These are phyloP conservation scores for Quercus berberidifolia DNA, from an alignment of 306 rosid species.

Conservation along the genomic window DNA sequence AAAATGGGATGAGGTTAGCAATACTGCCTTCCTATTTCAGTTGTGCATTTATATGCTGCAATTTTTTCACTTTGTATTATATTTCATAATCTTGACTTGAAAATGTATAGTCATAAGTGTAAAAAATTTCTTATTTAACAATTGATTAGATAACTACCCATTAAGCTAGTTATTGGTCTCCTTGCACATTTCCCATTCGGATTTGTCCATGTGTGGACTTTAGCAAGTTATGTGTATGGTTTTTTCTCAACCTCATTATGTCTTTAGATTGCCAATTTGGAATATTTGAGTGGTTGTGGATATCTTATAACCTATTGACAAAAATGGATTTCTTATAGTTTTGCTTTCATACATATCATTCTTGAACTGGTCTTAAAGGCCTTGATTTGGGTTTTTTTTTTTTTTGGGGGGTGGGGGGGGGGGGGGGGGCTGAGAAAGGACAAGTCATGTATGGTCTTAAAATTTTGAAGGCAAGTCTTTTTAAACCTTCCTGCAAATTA, in stretches of 20 bases:
- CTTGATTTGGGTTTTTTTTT: neutral
- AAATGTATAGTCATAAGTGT: neutral
- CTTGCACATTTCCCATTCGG: neutral
- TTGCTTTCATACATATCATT: neutral
- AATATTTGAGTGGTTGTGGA: neutral
- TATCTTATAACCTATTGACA: neutral
- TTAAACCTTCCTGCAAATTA: neutral
- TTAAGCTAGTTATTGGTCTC: neutral
- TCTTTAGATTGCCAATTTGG: neutral
- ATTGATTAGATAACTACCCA: neutral
- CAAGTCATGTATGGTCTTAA: neutral
- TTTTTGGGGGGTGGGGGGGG: too few species aligned
- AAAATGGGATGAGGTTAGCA: conserved; percentile 79
- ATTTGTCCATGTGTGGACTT: neutral
- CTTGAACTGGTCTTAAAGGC: neutral
- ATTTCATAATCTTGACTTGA: neutral
- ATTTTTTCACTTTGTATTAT: neutral
- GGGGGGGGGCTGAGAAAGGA: neutral
- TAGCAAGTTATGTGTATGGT: neutral
- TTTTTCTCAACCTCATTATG: neutral
- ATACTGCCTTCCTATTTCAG: neutral
- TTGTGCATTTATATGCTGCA: neutral
- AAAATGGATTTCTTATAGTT: neutral
- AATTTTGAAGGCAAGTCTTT: neutral
- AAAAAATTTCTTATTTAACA: neutral